Conservation (phyloP, 2,329 filamentous ascomycete genomes). For the Colletotrichum ledebouriae region DNA sequence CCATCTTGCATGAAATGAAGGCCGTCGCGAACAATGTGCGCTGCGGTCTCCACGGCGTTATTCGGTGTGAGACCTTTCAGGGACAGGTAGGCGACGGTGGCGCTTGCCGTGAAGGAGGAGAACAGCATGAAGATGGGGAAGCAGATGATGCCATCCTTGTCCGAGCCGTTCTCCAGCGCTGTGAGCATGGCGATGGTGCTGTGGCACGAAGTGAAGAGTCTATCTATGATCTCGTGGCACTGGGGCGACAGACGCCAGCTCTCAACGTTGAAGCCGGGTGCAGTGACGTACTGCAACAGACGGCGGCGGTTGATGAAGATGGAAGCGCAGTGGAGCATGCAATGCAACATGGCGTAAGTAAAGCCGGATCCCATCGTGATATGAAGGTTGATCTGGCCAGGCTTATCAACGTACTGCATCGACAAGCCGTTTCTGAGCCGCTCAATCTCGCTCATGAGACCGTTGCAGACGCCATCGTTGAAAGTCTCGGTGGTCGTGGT, state of each 20-base stretch:
- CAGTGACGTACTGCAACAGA: slow-evolving; percentile 69
- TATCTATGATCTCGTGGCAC: slow-evolving; percentile 67
- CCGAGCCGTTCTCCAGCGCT: slow-evolving; percentile 67
- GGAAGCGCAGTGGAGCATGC: slow-evolving; percentile 70
- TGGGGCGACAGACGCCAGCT: slow-evolving; percentile 65
- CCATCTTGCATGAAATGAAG: slow-evolving; percentile 71
- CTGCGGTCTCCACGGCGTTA: slow-evolving; percentile 69
- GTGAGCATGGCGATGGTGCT: slow-evolving; percentile 68
- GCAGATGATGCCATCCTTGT: slow-evolving; percentile 71
- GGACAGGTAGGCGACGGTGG: slow-evolving; percentile 73
- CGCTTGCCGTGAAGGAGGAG: slow-evolving; percentile 71
- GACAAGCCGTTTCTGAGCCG: slow-evolving; percentile 67
- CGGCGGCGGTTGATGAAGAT: slow-evolving; percentile 72
- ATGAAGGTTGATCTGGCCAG: slow-evolving; percentile 71
- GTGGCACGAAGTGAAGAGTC: slow-evolving; percentile 70
- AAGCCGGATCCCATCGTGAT: slow-evolving; percentile 75
- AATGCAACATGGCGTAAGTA: slow-evolving; percentile 74
- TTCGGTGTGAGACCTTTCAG: slow-evolving; percentile 70
- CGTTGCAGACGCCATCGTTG: slow-evolving; percentile 65
- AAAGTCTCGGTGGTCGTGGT: slow-evolving; percentile 65
- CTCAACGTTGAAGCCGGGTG: slow-evolving; percentile 66
- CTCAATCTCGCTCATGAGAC: slow-evolving; percentile 68
- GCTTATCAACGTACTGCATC: slow-evolving; percentile 72
- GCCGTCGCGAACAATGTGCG: slow-evolving; percentile 69
- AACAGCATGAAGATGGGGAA: slow-evolving; percentile 76